Base-by-base conservation (phyloP, 2,329 filamentous ascomycete species). In the Alternaria rosae region DNA sequence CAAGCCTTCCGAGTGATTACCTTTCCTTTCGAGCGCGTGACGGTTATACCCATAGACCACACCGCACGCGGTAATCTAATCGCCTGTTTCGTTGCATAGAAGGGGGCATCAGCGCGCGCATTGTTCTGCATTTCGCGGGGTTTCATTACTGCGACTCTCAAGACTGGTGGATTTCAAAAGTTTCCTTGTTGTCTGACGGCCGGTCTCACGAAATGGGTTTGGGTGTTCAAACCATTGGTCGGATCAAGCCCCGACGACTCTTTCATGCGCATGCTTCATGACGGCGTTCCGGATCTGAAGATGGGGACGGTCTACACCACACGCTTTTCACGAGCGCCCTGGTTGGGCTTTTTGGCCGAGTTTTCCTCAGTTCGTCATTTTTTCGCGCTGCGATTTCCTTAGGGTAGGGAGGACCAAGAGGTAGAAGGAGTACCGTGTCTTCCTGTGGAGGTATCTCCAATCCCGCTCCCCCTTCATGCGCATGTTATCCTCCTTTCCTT, bases 1-100 rank as follows among this genome's bases (percentile, higher is more conserved):
- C 59, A 77, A 77, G 69, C 70, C 76, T 61, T 76, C 76, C 64
- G 75, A 77, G 70, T 79, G 77, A 79, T 76, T 71, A 76, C 72
- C 59, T 71, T 71, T 71, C 66, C 66, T 71, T 72, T 74, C 65
- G 69, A 75, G 74, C 69, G 72, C 72, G 76, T 75, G 70, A 65
- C 66, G 70, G 68, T 72, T 62, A 74, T 75, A 77, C 72, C 71
- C 70, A 74, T 77, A 77, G 71, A 78, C 73, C 66, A 69, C 67
- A 69, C 69, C 72, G 70, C 70, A 70, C 71, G 70, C 71, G 74
- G 73, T 76, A 77, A 76, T 75, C 72, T 78, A 78, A 77, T 78
- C 74, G 72, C 71, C 75, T 73, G 70, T 72, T 73, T 73, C 75
- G 76, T 79, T 78, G 76, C 74, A 78, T 78, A 78, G 76, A 78